phyloP scores from a whole-genome alignment of 352 stramenopile genomes.

The Phytophthora hybrid region DNA sequence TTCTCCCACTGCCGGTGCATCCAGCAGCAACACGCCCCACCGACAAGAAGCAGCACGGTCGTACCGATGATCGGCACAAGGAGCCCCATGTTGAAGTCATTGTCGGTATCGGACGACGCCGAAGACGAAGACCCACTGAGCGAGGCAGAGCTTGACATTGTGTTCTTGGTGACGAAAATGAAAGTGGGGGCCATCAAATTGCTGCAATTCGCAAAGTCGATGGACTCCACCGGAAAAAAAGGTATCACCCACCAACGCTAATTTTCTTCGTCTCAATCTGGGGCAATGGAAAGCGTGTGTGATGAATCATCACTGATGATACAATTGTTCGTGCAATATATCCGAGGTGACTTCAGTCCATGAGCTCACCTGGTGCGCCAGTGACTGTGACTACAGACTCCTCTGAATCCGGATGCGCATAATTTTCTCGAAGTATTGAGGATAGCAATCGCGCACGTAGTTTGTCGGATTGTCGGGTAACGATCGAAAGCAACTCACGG shows the following conservation, averaged over 20 bases:
- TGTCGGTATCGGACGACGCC: not conserved
- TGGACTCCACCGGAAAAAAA: constrained; percentile 28
- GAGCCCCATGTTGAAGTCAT: constrained; percentile 24
- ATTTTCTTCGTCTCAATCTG: constrained; percentile 14
- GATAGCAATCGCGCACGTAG: no score
- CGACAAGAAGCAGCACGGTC: constrained; percentile 25
- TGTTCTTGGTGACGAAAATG: not conserved
- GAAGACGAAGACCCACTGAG: constrained; percentile 13
- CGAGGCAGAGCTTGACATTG: constrained; percentile 13
- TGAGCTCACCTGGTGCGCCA: no score
- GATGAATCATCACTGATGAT: no score
- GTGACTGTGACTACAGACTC: no score
- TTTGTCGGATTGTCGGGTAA: no score
- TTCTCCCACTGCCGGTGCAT: constrained; percentile 34
- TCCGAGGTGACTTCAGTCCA: no score
- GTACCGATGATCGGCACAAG: constrained; percentile 32
- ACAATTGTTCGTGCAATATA: not conserved
- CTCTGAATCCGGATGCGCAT: no score
- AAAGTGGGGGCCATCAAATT: constrained; percentile 4
- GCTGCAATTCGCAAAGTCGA: not conserved
- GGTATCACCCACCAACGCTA: constrained; percentile 24
- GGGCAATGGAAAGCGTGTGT: no score
- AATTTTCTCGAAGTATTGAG: no score
- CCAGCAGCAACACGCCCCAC: constrained; percentile 32
- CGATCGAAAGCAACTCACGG: no score